Percentiles rank a stretch among this genome's conserved stretches.
These are phyloP conservation scores for Apiospora malaysiana DNA, from an alignment of 2,329 filamentous ascomycete species.

Conservation along the genomic window DNA sequence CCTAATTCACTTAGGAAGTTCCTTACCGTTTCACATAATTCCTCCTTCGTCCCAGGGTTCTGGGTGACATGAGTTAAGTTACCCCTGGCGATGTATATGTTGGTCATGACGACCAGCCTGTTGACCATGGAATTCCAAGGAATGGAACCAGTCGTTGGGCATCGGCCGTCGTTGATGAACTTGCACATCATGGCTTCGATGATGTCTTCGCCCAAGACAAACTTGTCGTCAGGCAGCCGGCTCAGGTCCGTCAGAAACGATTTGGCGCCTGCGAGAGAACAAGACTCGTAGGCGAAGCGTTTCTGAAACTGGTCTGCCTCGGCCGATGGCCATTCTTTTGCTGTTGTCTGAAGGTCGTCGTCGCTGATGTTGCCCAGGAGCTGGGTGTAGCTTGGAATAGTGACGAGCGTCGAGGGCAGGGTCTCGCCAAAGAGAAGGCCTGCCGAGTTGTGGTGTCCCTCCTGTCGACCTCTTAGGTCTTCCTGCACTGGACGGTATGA, in stretches of 20 bases:
- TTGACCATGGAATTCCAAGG: not conserved
- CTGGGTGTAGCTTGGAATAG: not conserved
- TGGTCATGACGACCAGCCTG: not conserved
- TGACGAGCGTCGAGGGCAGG: not conserved
- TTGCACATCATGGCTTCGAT: not conserved
- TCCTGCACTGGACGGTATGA: not conserved
- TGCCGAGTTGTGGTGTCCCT: not conserved
- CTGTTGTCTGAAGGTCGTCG: not conserved
- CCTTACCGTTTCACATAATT: not conserved
- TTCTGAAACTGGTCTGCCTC: not conserved
- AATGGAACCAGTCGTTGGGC: not conserved
- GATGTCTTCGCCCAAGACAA: not conserved
- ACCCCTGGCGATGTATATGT: not conserved
- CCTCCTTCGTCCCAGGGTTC: not conserved
- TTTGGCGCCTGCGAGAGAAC: not conserved
- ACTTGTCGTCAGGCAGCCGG: not conserved
- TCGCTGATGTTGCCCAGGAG: not conserved
- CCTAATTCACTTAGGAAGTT: not conserved
- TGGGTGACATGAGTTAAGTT: too few relatives aligned
- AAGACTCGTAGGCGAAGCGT: slow-evolving; percentile 4
- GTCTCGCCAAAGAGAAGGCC: not conserved
- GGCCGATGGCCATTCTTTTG: not conserved
- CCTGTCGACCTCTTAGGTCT: not conserved
- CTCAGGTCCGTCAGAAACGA: not conserved
- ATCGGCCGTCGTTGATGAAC: not conserved